Conservation (phyloP, 2,329 filamentous ascomycete genomes). For the Daldinia sp. region DNA sequence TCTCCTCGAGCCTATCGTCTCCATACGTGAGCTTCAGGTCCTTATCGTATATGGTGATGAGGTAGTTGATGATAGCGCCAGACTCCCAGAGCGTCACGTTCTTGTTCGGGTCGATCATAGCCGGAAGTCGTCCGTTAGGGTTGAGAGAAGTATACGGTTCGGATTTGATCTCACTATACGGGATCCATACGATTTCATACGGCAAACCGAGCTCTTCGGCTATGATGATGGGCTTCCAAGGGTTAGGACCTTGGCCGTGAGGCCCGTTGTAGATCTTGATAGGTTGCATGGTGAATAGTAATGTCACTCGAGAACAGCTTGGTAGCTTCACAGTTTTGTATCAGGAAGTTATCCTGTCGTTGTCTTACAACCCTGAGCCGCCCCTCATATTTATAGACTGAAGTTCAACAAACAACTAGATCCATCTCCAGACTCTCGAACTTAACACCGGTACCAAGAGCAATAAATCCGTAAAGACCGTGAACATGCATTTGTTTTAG, state of each 20-base stretch:
- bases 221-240: conserved; percentile 49
- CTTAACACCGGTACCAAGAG: neutral
- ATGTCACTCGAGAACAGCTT: neutral
- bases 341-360: neutral
- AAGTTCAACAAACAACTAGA: neutral
- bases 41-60: conserved; percentile 60
- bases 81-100: conserved; percentile 62
- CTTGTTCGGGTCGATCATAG: conserved; percentile 57
- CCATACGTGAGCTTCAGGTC: conserved; percentile 57
- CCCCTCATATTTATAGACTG: neutral
- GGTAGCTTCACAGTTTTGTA: neutral
- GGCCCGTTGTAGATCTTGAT: conserved; percentile 41
- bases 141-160: conserved; percentile 50
- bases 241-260: conserved; percentile 47
- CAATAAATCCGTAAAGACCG: conserved; percentile 9
- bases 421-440: neutral
- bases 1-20: conserved; percentile 51
- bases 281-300: conserved; percentile 29
- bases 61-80: conserved; percentile 63
- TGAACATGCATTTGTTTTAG: neutral
- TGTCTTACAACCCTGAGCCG: neutral
- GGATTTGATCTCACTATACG: conserved; percentile 49
- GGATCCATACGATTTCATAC: conserved; percentile 43
- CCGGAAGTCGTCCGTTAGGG: conserved; percentile 53
- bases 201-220: conserved; percentile 51